Conservation (phyloP, 2,329 filamentous ascomycete species). For the Berkeleyomyces rouxiae region DNA sequence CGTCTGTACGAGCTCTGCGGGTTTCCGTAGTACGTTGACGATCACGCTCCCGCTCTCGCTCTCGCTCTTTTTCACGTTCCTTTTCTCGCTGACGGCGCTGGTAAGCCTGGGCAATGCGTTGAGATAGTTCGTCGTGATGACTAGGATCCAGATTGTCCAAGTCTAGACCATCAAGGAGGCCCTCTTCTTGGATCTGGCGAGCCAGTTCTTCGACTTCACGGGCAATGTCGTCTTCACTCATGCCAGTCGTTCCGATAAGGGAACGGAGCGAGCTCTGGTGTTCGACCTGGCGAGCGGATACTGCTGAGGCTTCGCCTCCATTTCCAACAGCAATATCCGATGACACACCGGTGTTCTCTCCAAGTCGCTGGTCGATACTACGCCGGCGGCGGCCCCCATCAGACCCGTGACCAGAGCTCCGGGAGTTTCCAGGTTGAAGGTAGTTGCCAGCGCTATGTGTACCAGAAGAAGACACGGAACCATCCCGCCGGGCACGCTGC, state of each 20-base stretch:
- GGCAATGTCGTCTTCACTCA: conserved; percentile 64
- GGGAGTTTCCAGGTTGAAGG: conserved; percentile 21
- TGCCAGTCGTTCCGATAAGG: conserved; percentile 62
- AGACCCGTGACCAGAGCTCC: conserved; percentile 15
- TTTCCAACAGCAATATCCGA: not conserved
- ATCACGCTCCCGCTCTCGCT: conserved; percentile 8
- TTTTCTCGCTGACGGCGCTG: conserved; percentile 52
- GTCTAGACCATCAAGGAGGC: conserved; percentile 73
- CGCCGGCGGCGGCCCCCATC: conserved; percentile 3
- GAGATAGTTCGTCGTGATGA: conserved; percentile 79
- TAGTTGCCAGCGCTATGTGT: conserved; percentile 20
- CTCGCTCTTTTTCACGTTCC: conserved; percentile 17
- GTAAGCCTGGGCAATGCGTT: conserved; percentile 80
- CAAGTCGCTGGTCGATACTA: not conserved
- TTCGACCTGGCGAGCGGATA: conserved; percentile 45
- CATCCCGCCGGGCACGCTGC: not conserved
- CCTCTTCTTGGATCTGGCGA: conserved; percentile 75
- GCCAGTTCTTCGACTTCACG: conserved; percentile 82
- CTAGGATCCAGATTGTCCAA: conserved; percentile 69
- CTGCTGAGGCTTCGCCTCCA: conserved; percentile 8
- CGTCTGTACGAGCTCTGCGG: not conserved
- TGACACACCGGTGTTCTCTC: not conserved
- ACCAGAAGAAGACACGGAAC: not conserved
- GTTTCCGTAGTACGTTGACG: conserved; percentile 1
- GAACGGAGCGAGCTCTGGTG: conserved; percentile 82